These are phyloP conservation scores for Talaromyces nanjingensis DNA, from an alignment of 495 filamentous ascomycete genomes.

Conservation along the genomic window DNA sequence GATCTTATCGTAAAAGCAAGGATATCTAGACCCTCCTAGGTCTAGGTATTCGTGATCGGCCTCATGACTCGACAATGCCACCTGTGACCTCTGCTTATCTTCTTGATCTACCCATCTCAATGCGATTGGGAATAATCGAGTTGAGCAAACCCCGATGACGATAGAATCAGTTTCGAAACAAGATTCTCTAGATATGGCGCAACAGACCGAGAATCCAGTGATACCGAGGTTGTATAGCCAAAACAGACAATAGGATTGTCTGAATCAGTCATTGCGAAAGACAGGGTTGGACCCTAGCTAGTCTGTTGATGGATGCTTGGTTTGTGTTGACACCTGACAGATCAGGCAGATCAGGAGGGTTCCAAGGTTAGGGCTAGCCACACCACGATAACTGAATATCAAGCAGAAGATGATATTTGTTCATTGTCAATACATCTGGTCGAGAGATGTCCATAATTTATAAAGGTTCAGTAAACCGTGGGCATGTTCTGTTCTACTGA, in stretches of 20 bases:
- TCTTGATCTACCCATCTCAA: neutral
- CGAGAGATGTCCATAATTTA: too few relatives aligned
- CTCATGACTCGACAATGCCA: neutral
- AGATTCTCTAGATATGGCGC: too few relatives aligned
- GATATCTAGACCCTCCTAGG: neutral
- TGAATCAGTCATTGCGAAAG: neutral
- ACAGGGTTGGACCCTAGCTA: neutral
- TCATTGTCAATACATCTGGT: too few relatives aligned
- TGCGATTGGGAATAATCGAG: too few relatives aligned
- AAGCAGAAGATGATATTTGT: too few relatives aligned
- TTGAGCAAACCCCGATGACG: too few relatives aligned
- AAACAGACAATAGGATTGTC: neutral
- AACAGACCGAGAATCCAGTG: too few relatives aligned
- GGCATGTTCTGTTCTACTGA: too few relatives aligned
- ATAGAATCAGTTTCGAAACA: too few relatives aligned
- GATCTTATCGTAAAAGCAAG: neutral
- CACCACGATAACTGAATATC: neutral
- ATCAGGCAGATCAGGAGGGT: neutral
- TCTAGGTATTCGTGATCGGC: neutral
- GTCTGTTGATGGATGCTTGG: neutral
- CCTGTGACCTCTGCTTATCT: neutral
- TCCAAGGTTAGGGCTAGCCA: neutral
- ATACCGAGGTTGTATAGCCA: too few relatives aligned
- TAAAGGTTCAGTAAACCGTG: too few relatives aligned
- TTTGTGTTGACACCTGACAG: neutral